These are phyloP conservation scores for Aspergillus intermedius DNA, from an alignment of 2,329 filamentous ascomycete species.

Conservation along the genomic window DNA sequence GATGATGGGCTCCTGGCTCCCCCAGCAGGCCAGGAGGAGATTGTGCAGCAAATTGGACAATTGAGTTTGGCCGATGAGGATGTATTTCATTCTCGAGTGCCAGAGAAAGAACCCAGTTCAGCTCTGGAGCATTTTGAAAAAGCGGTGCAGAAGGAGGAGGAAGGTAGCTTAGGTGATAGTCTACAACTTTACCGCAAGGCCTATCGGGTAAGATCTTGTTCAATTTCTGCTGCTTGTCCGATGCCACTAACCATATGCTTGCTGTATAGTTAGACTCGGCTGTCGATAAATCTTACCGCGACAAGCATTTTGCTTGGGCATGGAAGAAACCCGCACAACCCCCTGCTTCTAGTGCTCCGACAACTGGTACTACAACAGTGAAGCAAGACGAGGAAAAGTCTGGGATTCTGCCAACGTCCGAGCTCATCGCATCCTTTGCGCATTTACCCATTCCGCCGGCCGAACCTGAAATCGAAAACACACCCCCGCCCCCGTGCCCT, in stretches of 20 bases:
- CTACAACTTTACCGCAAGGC: slow-evolving; percentile 81
- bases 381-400: slow-evolving; percentile 51
- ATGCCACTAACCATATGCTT: slow-evolving; percentile 14
- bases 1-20: slow-evolving; percentile 11
- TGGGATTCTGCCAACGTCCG: slow-evolving; percentile 47
- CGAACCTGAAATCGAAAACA: slow-evolving; percentile 64
- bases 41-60: slow-evolving; percentile 30
- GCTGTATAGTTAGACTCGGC: slow-evolving; percentile 64
- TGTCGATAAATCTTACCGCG: slow-evolving; percentile 81
- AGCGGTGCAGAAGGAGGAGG: slow-evolving; percentile 79
- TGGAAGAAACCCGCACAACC: slow-evolving; percentile 42
- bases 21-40: slow-evolving; percentile 20
- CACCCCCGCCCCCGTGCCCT: slow-evolving; percentile 68
- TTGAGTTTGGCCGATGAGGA: slow-evolving; percentile 36
- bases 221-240: background rate
- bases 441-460: slow-evolving; percentile 60
- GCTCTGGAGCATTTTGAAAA: slow-evolving; percentile 90
- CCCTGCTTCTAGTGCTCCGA: slow-evolving; percentile 44
- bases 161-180: slow-evolving; percentile 83
- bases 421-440: slow-evolving; percentile 73
- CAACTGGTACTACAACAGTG: slow-evolving; percentile 48
- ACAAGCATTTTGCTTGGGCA: slow-evolving; percentile 77
- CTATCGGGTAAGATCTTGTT: slow-evolving; percentile 58
- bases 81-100: slow-evolving; percentile 25
- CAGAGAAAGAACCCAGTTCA: slow-evolving; percentile 54